Conservation (phyloP, 768 basidiomycete species). For the Mycena indigotica region DNA sequence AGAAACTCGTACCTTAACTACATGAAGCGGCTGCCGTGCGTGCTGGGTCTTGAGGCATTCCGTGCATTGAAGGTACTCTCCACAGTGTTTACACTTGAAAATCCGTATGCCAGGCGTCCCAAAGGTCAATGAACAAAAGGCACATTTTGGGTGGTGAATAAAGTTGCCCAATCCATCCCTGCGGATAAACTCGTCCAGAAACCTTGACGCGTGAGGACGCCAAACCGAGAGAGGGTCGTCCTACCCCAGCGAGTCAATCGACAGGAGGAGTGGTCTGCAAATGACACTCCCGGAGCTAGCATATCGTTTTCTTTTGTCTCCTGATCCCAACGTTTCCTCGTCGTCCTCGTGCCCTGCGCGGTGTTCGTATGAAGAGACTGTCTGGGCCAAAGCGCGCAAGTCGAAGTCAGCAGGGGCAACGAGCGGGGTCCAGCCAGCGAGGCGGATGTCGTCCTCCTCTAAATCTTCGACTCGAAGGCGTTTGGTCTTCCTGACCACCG, state of each 20-base stretch:
- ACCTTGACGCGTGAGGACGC: not conserved
- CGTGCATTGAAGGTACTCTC: not conserved
- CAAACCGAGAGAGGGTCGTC: not conserved
- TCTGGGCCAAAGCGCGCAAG: not conserved
- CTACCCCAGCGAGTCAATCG: not conserved
- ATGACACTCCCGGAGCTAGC: not conserved
- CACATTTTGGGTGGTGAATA: not conserved
- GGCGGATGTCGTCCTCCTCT: not conserved
- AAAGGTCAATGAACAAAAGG: not conserved
- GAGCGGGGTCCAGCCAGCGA: not conserved
- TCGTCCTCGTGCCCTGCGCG: not conserved
- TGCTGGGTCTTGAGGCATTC: not conserved
- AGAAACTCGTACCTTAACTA: not conserved
- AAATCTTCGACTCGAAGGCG: not conserved
- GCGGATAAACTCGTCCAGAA: not conserved
- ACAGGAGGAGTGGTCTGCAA: not conserved
- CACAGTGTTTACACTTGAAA: not conserved
- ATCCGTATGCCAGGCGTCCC: not conserved
- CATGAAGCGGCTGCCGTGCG: not conserved
- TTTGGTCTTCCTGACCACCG: not conserved
- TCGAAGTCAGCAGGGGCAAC: not conserved
- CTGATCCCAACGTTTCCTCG: not conserved
- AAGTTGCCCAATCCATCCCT: not conserved
- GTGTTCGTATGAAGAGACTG: not conserved
- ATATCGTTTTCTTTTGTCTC: not conserved